Evolutionary conservation across 192 early-diverging fungal species (phyloP), one percentile per base, ranked within the genome.

Genomic region (Coemansia sp.): DNA sequence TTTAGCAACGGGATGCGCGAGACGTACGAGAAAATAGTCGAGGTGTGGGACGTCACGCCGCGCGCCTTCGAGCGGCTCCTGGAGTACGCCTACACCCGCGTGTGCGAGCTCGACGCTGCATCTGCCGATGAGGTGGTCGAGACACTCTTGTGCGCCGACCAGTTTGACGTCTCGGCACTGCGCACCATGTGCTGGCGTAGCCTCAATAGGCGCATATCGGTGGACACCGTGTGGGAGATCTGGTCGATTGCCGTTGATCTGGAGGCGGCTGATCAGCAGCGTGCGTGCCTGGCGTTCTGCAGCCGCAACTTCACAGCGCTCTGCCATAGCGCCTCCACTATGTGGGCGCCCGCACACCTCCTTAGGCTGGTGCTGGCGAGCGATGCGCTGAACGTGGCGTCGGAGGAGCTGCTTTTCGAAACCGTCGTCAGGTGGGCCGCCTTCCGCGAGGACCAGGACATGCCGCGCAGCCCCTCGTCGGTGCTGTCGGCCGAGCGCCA

Each of bases 1-100:
- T 87, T 87, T 59, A 84, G 80, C 53, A 87, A 85, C 62, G 86
- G 86, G 19, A 87, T 87, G 86, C 78, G 79, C 29, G 86, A 87
- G 66, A 86, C 85, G 0, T 83, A 62, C 40, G 74, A 79, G 36
- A 67, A 64, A 29, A 65, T 78, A 29, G 82, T 87, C 0, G 74
- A 75, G 36, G 72, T 85, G 3, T 71, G 69, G 72, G 81, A 83
- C 62, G 78, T 81, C 6, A 83, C 77, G 33, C 77, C 84, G 46
- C 74, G 80, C 1, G 80, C 80, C 10, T 83, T 83, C 62, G 80
- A 83, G 59, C 68, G 80, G 5, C 59, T 83, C 46, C 63, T 83
- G 10, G 80, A 83, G 63, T 83, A 71, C 45, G 80, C 80, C 14
- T 83, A 83, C 33, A 83, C 80, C 0, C 80, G 69, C n/a, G 14